Evolutionary conservation across 192 early-diverging fungal genomes (phyloP).

Genomic region (Backusella australiensis): DNA sequence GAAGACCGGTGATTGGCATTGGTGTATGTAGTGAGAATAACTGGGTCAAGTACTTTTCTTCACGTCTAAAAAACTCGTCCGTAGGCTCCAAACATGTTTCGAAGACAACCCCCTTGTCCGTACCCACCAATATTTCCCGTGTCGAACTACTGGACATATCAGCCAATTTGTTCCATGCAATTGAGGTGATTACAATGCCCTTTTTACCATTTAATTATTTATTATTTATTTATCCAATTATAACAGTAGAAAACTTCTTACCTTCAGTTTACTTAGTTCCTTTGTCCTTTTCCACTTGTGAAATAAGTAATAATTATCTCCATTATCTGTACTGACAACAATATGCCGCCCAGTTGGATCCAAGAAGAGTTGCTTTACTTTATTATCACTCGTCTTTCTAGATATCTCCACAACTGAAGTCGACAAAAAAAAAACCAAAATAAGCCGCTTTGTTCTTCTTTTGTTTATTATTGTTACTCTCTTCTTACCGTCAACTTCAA

Average conservation of each 20-base stretch:
- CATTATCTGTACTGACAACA: slow-evolving; percentile 80
- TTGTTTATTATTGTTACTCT: neutral
- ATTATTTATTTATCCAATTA: neutral
- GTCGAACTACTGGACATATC: slow-evolving; percentile 58
- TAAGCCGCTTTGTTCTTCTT: neutral
- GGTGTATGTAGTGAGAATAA: slow-evolving; percentile 68
- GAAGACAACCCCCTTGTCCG: slow-evolving; percentile 79
- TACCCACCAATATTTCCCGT: slow-evolving; percentile 79
- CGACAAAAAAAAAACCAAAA: neutral
- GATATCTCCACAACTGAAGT: slow-evolving; percentile 67
- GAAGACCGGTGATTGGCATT: slow-evolving; percentile 73
- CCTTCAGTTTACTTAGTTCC: slow-evolving; percentile 70
- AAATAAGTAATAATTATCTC: slow-evolving; percentile 90
- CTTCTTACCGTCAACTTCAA: slow-evolving; percentile 67
- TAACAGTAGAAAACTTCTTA: slow-evolving; percentile 17
- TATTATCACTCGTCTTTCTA: slow-evolving; percentile 50
- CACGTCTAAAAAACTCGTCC: slow-evolving; percentile 80
- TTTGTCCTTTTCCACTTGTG: slow-evolving; percentile 85
- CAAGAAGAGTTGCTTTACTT: slow-evolving; percentile 69
- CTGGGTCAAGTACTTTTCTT: slow-evolving; percentile 74
- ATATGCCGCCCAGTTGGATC: slow-evolving; percentile 88
- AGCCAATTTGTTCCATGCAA: slow-evolving; percentile 83
- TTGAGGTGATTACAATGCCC: slow-evolving; percentile 69
- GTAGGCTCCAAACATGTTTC: slow-evolving; percentile 88
- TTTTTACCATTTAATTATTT: neutral